A percentile compares a stretch with the other conserved stretches of the same genome.
Conservation (phyloP, 768 basidiomycete species). For the Suillus subluteus region DNA sequence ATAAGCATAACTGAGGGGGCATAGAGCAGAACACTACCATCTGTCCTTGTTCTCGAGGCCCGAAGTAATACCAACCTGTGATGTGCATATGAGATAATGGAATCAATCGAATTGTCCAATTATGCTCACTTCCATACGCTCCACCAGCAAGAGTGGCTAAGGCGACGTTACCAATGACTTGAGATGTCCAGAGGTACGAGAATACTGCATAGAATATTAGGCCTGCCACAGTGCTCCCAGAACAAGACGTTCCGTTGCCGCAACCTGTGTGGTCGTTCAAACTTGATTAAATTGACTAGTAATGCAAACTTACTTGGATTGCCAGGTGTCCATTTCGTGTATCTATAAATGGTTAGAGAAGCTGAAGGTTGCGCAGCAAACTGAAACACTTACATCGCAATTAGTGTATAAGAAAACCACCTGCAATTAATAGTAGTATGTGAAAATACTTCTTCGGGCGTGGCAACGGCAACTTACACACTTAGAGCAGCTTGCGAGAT, state of each 20-base stretch:
- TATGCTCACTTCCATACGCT: conserved; percentile 57
- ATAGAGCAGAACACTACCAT: conserved; percentile 46
- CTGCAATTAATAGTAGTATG: conserved; percentile 37
- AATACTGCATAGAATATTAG: conserved; percentile 79
- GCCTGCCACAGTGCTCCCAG: conserved; percentile 75
- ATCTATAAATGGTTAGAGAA: conserved; percentile 28
- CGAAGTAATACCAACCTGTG: conserved; percentile 78
- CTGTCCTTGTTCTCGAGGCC: conserved; percentile 63
- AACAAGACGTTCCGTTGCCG: conserved; percentile 55
- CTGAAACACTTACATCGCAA: conserved; percentile 61
- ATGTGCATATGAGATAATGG: conserved; percentile 1
- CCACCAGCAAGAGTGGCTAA: conserved; percentile 83
- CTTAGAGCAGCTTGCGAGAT: conserved; percentile 70
- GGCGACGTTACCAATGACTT: conserved; percentile 79
- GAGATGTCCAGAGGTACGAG: conserved; percentile 86
- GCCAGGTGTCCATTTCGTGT: conserved; percentile 78
- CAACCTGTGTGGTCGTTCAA: conserved; percentile 45
- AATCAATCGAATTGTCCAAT: background rate
- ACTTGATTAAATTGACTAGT: background rate
- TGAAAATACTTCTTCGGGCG: conserved; percentile 6
- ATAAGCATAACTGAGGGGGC: background rate
- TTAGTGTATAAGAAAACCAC: conserved; percentile 78
- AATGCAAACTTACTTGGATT: conserved; percentile 55
- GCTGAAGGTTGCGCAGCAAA: background rate
- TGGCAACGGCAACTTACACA: conserved; percentile 48